phyloP scores from a whole-genome alignment of 2,329 filamentous ascomycete species.

The Ophiostoma novo-ulmi region DNA sequence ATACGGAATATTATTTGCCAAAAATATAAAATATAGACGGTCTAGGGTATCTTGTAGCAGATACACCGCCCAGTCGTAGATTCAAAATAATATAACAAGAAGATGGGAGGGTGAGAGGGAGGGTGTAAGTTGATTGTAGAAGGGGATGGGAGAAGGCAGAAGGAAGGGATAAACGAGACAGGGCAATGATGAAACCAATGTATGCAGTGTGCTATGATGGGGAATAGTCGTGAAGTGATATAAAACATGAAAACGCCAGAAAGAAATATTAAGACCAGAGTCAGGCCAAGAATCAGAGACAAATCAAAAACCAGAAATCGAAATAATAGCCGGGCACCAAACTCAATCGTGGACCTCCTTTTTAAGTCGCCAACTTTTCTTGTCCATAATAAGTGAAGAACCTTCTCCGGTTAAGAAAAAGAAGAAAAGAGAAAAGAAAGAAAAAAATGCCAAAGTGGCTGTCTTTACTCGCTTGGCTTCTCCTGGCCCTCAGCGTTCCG shows the following conservation, averaged over 20 bases:
- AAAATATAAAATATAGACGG: neutral
- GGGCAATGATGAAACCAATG: neutral
- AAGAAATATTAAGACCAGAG: neutral
- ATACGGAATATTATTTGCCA: neutral
- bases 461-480: conserved; percentile 6
- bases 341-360: neutral
- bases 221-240: neutral
- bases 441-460: neutral
- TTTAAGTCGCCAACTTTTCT: neutral
- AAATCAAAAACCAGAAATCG: neutral
- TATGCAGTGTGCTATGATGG: conserved; percentile 12
- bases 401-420: too few species aligned
- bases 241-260: conserved; percentile 3
- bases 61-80: neutral
- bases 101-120: neutral
- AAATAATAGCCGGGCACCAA: neutral
- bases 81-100: neutral
- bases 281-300: neutral
- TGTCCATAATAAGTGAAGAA: neutral
- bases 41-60: neutral
- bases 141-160: neutral
- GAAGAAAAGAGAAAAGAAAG: neutral
- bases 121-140: too few species aligned
- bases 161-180: neutral
- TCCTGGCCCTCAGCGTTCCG: conserved; percentile 20